Evolutionary conservation across 2,329 filamentous ascomycete genomes (phyloP).

Genomic region (Bipolaris cookei): DNA sequence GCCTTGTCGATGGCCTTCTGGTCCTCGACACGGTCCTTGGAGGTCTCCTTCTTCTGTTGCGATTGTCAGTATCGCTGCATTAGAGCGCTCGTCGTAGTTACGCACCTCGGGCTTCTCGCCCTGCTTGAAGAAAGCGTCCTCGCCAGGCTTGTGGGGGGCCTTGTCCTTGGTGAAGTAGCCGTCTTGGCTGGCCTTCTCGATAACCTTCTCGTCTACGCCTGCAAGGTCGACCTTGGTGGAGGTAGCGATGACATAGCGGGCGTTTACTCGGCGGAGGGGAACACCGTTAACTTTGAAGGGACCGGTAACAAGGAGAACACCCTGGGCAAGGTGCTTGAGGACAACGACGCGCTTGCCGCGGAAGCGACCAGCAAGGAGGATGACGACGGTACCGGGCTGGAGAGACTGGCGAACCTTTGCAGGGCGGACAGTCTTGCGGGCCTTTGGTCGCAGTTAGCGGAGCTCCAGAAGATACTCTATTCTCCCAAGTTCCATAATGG

Average conservation of each 20-base stretch:
- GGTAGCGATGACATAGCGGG: conserved; percentile 92
- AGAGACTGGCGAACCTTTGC: conserved; percentile 88
- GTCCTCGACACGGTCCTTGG: conserved; percentile 89
- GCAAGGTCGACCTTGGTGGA: conserved; percentile 83
- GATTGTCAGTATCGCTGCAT: conserved; percentile 23
- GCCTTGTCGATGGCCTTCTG: conserved; percentile 99
- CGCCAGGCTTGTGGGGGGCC: conserved; percentile 89
- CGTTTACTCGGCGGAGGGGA: conserved; percentile 90
- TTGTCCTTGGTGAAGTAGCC: conserved; percentile 99
- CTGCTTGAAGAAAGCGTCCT: conserved; percentile 99
- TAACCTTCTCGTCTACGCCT: conserved; percentile 73
- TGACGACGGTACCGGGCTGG: conserved; percentile 93
- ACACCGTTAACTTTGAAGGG: conserved; percentile 99
- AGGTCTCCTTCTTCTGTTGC: conserved; percentile 91
- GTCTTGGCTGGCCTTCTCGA: conserved; percentile 79
- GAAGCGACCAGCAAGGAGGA: conserved; percentile 99
- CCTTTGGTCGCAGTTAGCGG: conserved; percentile 61
- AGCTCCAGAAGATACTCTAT: conserved; percentile 18
- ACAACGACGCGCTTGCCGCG: conserved; percentile 99
- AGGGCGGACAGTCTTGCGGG: conserved; percentile 90
- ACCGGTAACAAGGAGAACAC: conserved; percentile 97
- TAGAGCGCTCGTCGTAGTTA: conserved; percentile 9
- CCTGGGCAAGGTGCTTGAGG: conserved; percentile 96
- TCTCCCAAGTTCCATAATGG: conserved; percentile 4
- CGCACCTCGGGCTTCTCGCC: conserved; percentile 95